Conservation (phyloP, 257 asterid species). For the Misopates orontium region DNA sequence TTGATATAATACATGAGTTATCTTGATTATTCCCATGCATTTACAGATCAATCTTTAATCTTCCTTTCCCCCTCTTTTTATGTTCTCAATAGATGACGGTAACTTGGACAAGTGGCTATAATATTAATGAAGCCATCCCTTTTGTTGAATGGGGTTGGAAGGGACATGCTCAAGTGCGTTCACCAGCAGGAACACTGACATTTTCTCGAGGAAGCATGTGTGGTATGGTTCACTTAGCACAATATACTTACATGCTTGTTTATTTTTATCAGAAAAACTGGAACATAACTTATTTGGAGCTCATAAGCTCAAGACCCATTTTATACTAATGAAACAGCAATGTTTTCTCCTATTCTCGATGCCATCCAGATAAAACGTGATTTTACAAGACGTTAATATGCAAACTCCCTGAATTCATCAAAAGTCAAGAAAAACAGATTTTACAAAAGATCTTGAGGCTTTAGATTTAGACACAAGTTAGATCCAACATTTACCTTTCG, state of each 20-base stretch:
- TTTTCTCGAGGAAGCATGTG: constrained; percentile 47
- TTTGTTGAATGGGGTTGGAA: constrained; percentile 44
- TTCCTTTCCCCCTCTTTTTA: not conserved
- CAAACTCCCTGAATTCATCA: no score
- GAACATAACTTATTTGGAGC: not conserved
- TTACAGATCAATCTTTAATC: not conserved
- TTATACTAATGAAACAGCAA: not conserved
- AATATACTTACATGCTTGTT: not conserved
- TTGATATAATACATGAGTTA: not conserved
- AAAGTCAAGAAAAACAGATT: no score
- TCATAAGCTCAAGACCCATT: not conserved
- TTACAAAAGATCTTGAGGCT: no score
- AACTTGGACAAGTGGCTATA: constrained; percentile 72
- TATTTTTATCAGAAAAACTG: not conserved
- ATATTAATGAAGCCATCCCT: constrained; percentile 57
- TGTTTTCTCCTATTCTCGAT: no score
- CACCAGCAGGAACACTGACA: constrained; percentile 52
- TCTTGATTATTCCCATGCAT: not conserved
- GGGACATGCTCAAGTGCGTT: constrained; percentile 35
- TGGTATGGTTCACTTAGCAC: constrained; percentile 34
- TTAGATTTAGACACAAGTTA: no score
- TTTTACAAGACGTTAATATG: no score
- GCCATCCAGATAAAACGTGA: no score
- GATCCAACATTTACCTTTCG: no score
- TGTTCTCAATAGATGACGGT: constrained; percentile 47